phyloP scores from a whole-genome alignment of 176 grass and related monocot species.

The Rhynchospora breviuscula region DNA sequence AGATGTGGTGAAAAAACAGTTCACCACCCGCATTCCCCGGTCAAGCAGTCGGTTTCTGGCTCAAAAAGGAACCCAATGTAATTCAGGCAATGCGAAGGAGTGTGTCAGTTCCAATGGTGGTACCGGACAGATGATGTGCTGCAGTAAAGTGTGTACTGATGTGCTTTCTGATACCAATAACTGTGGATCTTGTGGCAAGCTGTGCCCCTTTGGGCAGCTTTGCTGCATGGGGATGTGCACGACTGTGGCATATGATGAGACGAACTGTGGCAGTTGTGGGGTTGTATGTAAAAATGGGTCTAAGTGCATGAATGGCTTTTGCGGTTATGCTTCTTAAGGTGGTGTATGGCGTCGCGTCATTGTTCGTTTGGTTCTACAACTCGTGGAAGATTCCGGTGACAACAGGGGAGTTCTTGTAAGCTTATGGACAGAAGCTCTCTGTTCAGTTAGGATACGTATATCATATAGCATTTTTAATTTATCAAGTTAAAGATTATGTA shows the following conservation, averaged over 20 bases:
- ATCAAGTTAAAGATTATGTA: neutral
- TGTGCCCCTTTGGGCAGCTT: constrained; percentile 40
- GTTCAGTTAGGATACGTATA: neutral
- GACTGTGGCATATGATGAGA: constrained; percentile 22
- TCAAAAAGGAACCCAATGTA: neutral
- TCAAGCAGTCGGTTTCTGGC: constrained; percentile 34
- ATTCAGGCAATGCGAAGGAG: constrained; percentile 1
- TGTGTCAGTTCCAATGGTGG: neutral
- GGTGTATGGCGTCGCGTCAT: neutral
- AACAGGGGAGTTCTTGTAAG: neutral
- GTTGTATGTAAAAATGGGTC: constrained; percentile 28
- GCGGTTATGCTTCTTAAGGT: constrained; percentile 34
- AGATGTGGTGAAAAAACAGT: constrained; percentile 13
- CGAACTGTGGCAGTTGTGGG: constrained; percentile 44
- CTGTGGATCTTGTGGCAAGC: constrained; percentile 47
- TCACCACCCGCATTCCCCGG: constrained; percentile 5
- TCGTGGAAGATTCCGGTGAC: neutral
- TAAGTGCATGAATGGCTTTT: constrained; percentile 35
- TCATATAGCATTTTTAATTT: neutral
- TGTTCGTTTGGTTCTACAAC: neutral
- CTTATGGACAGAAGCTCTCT: neutral
- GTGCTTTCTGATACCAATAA: constrained; percentile 33
- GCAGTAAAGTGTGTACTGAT: constrained; percentile 33
- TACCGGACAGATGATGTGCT: constrained; percentile 22
- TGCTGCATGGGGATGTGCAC: constrained; percentile 47